Conservation (phyloP, 768 basidiomycete genomes). For the Tubosaeta sp. region DNA sequence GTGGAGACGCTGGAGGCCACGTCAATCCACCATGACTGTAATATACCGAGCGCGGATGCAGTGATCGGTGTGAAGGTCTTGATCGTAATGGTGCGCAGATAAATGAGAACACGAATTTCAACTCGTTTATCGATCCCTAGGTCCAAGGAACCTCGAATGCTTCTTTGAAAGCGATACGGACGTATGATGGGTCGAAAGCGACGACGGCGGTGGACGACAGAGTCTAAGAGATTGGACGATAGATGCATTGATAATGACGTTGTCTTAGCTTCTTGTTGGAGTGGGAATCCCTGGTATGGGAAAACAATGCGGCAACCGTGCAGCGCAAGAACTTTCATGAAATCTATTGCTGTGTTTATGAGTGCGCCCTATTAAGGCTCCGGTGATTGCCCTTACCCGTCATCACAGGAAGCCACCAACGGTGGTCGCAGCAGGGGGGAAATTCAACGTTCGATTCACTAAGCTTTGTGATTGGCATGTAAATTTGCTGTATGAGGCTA, state of each 20-base stretch:
- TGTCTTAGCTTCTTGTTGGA: slow-evolving; percentile 14
- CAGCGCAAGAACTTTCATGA: slow-evolving; percentile 10
- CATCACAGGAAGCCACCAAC: slow-evolving; percentile 10
- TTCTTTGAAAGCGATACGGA: neutral
- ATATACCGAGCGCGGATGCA: slow-evolving; percentile 7
- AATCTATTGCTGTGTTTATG: slow-evolving; percentile 19
- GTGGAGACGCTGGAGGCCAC: slow-evolving; percentile 23
- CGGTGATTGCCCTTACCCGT: neutral
- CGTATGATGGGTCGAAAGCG: neutral
- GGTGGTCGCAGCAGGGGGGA: slow-evolving; percentile 1
- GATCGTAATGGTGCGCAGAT: slow-evolving; percentile 9
- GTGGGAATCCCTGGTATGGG: slow-evolving; percentile 12
- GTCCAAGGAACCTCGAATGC: neutral
- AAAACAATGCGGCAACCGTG: slow-evolving; percentile 24
- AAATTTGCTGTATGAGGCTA: slow-evolving; percentile 9
- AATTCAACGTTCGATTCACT: slow-evolving; percentile 8
- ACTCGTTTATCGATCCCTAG: neutral
- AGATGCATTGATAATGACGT: slow-evolving; percentile 16
- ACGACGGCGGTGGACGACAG: neutral
- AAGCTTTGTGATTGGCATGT: slow-evolving; percentile 6
- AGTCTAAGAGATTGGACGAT: slow-evolving; percentile 1
- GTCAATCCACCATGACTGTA: slow-evolving; percentile 18
- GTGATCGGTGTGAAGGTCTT: slow-evolving; percentile 8
- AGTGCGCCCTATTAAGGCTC: slow-evolving; percentile 2
- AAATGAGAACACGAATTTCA: slow-evolving; percentile 1